These are phyloP conservation scores for Rhinocladiella similis DNA, from an alignment of 2,329 filamentous ascomycete species.

Conservation along the genomic window DNA sequence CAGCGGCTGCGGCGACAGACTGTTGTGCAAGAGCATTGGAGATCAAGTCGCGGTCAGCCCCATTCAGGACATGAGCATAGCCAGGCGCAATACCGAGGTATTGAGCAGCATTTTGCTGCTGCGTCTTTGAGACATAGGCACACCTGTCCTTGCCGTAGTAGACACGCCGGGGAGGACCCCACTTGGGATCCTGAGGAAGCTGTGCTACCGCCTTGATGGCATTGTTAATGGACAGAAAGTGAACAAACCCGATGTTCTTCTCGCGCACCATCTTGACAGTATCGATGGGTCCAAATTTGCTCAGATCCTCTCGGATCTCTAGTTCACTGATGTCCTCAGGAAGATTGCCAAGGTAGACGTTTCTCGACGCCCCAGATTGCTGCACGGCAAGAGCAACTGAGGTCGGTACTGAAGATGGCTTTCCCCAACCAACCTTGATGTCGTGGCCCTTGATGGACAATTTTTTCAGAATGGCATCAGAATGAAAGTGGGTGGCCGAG, in stretches of 20 bases:
- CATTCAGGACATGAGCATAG: constrained; percentile 94
- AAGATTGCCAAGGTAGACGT: constrained; percentile 94
- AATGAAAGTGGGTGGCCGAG: constrained; percentile 98
- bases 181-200: constrained; percentile 92
- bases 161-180: constrained; percentile 91
- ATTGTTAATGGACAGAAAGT: constrained; percentile 96
- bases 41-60: constrained; percentile 93
- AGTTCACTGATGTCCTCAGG: constrained; percentile 88
- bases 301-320: constrained; percentile 87
- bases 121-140: constrained; percentile 98
- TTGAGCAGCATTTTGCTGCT: constrained; percentile 98
- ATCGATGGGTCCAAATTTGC: constrained; percentile 95
- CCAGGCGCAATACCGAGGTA: constrained; percentile 96
- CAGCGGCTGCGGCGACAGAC: constrained; percentile 92
- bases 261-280: constrained; percentile 97
- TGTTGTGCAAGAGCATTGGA: constrained; percentile 95
- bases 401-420: constrained; percentile 95
- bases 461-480: constrained; percentile 99
- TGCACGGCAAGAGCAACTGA: constrained; percentile 97
- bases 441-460: constrained; percentile 97
- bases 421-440: constrained; percentile 99
- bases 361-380: constrained; percentile 93
- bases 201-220: constrained; percentile 98
- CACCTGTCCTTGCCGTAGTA: constrained; percentile 99
- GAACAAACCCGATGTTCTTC: constrained; percentile 96